Percentiles rank a stretch among this genome's conserved stretches.
These are phyloP conservation scores for Davidsoniella neocaledoniae DNA, from an alignment of 2,329 filamentous ascomycete species.

Conservation along the genomic window DNA sequence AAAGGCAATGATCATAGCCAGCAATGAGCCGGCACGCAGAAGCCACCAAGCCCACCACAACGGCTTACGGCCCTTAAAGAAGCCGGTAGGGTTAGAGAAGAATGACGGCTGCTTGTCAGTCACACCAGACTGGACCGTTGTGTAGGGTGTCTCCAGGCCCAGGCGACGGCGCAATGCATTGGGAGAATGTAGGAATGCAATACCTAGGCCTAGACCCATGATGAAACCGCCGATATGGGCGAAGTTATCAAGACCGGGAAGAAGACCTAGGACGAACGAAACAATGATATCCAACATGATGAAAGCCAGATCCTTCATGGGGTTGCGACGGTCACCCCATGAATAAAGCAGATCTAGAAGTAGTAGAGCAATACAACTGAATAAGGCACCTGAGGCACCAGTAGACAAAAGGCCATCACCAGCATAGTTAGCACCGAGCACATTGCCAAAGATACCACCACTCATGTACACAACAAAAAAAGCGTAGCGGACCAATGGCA, in stretches of 20 bases:
- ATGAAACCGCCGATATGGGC: slow-evolving; percentile 91
- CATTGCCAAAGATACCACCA: slow-evolving; percentile 87
- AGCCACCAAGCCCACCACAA: slow-evolving; percentile 99
- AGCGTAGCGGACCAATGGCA: slow-evolving; percentile 74
- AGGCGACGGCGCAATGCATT: slow-evolving; percentile 60
- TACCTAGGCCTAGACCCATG: slow-evolving; percentile 74
- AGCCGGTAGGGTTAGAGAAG: slow-evolving; percentile 48
- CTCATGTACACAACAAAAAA: slow-evolving; percentile 78
- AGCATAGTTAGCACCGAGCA: slow-evolving; percentile 87
- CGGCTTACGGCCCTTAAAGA: slow-evolving; percentile 84
- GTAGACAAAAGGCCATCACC: slow-evolving; percentile 66
- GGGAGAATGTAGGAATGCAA: slow-evolving; percentile 79
- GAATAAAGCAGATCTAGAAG: slow-evolving; percentile 85
- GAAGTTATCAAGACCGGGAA: slow-evolving; percentile 93
- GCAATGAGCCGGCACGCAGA: slow-evolving; percentile 58
- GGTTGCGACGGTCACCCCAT: slow-evolving; percentile 63
- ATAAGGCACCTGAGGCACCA: slow-evolving; percentile 78
- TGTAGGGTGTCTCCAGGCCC: slow-evolving; percentile 54
- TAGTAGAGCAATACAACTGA: slow-evolving; percentile 77
- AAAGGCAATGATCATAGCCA: slow-evolving; percentile 71
- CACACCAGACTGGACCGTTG: slow-evolving; percentile 40
- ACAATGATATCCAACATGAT: slow-evolving; percentile 74
- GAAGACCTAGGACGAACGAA: slow-evolving; percentile 77
- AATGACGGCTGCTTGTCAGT: slow-evolving; percentile 37
- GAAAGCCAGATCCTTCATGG: slow-evolving; percentile 72